These are phyloP conservation scores for Pseudonitzschia delicatissima DNA, from an alignment of 108 stramenopile species.

Conservation along the genomic window DNA sequence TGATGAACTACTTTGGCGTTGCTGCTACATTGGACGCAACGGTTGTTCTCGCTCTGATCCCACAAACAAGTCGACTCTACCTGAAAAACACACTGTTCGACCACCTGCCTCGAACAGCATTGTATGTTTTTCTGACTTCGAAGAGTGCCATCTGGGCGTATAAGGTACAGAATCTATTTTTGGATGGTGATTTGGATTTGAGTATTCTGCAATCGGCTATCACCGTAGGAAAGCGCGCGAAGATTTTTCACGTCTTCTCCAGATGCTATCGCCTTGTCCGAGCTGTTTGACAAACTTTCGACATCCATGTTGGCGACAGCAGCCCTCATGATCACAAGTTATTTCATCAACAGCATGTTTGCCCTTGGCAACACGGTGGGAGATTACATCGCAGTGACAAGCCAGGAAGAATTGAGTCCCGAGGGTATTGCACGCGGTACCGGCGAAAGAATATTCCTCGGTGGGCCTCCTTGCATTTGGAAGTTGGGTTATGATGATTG, in stretches of 20 bases:
- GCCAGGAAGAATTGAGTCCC: conserved; percentile 3
- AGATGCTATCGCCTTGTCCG: conserved; percentile 6
- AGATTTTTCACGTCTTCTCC: conserved; percentile 1
- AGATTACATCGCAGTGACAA: conserved; percentile 1
- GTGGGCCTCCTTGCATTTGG: conserved; percentile 6
- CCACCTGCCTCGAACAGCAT: not conserved
- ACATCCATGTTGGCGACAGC: not conserved
- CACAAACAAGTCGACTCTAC: not conserved
- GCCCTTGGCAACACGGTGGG: not conserved
- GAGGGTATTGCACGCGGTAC: conserved; percentile 7
- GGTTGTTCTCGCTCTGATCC: not conserved
- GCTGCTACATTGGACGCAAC: conserved; percentile 23
- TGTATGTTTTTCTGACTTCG: not conserved
- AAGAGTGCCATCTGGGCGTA: not conserved
- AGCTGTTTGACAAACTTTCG: not conserved
- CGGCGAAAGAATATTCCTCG: conserved; percentile 7
- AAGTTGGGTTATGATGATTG: conserved; percentile 1
- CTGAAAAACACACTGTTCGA: conserved; percentile 4
- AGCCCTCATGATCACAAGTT: conserved; percentile 7
- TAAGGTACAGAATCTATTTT: not conserved
- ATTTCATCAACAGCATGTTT: not conserved
- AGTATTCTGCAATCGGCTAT: not conserved
- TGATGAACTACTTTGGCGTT: conserved; percentile 13
- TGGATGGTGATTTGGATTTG: not conserved
- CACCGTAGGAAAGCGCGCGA: conserved; percentile 3